phyloP scores from a whole-genome alignment of 208 protist genomes.

The Wallacemonas sp. region DNA sequence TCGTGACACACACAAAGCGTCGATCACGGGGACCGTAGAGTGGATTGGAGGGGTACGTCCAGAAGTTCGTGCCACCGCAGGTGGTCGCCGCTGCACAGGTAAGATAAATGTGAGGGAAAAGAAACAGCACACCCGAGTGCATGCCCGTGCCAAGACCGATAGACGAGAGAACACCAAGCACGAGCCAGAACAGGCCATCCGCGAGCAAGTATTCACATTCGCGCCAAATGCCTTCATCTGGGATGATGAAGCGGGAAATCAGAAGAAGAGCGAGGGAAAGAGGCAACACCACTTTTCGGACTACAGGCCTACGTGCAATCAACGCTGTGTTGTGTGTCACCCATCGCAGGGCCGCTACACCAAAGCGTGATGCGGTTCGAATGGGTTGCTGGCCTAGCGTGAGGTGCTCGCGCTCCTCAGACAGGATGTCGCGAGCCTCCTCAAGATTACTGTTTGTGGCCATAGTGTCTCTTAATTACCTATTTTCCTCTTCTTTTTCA shows the following conservation, averaged over 20 bases:
- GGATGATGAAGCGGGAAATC: constrained; percentile 47
- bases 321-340: constrained; percentile 16
- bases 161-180: constrained; percentile 90
- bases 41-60: constrained; percentile 83
- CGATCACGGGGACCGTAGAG: constrained; percentile 79
- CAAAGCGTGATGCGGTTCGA: constrained; percentile 35
- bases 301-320: constrained; percentile 25
- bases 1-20: constrained; percentile 61
- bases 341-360: constrained; percentile 24
- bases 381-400: constrained; percentile 44
- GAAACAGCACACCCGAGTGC: constrained; percentile 95
- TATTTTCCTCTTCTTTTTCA: too few relatives aligned
- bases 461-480: too few relatives aligned
- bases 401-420: constrained; percentile 37
- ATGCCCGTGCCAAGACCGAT: constrained; percentile 93
- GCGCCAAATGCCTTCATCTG: constrained; percentile 58
- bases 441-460: constrained; percentile 27
- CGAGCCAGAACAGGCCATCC: constrained; percentile 88
- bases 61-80: constrained; percentile 88
- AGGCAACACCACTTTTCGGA: constrained; percentile 43
- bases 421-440: constrained; percentile 32
- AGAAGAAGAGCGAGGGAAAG: constrained; percentile 27
- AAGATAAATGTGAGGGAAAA: constrained; percentile 95
- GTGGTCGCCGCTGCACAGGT: constrained; percentile 80
- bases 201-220: constrained; percentile 80